phyloP scores from a whole-genome alignment of 73 alveolate genomes.

The Breviolum minutum region DNA sequence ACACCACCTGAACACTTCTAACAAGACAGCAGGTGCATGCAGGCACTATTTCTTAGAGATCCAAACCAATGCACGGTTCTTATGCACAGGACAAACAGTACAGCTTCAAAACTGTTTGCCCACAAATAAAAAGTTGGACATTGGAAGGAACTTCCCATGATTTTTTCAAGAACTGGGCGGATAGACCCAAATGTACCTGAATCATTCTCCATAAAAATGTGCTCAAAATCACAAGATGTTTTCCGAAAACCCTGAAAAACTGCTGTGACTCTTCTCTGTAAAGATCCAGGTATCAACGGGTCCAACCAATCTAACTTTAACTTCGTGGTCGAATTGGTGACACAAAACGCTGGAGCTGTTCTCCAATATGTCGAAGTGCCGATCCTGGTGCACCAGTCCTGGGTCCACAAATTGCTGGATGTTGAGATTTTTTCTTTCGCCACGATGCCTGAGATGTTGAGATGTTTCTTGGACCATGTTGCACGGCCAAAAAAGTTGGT shows the following conservation, averaged over 20 bases:
- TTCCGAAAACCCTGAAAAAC: too few relatives aligned
- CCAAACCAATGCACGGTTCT: not conserved
- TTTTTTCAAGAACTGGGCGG: not conserved
- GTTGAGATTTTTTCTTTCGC: not conserved
- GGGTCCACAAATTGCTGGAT: not conserved
- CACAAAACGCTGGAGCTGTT: conserved; percentile 78
- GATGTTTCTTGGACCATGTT: not conserved
- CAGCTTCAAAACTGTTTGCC: not conserved
- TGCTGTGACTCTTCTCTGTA: too few relatives aligned
- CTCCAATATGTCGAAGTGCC: conserved; percentile 72
- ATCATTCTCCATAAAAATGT: not conserved
- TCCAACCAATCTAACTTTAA: not conserved
- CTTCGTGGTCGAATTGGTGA: conserved; percentile 65
- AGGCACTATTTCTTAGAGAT: not conserved
- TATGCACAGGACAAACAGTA: not conserved
- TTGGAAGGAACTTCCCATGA: not conserved
- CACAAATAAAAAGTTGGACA: not conserved
- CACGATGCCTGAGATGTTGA: too few relatives aligned
- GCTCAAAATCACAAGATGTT: too few relatives aligned
- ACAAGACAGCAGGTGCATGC: too few relatives aligned
- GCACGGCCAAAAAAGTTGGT: not conserved
- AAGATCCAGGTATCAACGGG: not conserved
- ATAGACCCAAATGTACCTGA: not conserved
- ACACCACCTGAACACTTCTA: too few relatives aligned
- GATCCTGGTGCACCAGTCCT: conserved; percentile 73